Percentiles rank a stretch among this genome's conserved stretches.
Evolutionary conservation across 306 rosid genomes (phyloP).

Genomic region (Mimosa bimucronata): DNA sequence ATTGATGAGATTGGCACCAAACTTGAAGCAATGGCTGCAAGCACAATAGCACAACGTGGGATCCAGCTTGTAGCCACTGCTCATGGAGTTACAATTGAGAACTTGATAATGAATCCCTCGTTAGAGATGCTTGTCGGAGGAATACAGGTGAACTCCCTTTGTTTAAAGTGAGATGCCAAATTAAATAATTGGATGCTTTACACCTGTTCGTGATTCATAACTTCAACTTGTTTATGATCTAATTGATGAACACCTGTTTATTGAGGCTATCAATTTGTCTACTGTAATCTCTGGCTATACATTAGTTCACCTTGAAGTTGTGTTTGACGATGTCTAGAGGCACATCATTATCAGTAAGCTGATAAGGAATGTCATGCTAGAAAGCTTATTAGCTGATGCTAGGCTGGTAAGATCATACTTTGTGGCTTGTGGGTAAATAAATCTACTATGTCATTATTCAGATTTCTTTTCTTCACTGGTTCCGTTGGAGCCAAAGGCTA

Average conservation of each 20-base stretch:
- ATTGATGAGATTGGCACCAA: slow-evolving; percentile 97
- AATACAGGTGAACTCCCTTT: slow-evolving; percentile 67
- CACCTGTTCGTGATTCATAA: slow-evolving; percentile 7
- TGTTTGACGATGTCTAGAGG: background rate
- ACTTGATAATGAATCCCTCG: slow-evolving; percentile 88
- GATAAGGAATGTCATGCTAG: background rate
- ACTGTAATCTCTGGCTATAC: background rate
- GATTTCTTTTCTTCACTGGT: background rate
- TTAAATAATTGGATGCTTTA: slow-evolving; percentile 14
- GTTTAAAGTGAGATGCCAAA: slow-evolving; percentile 7
- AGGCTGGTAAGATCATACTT: background rate
- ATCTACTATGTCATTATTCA: background rate
- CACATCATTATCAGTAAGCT: background rate
- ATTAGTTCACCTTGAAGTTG: background rate
- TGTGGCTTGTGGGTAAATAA: background rate
- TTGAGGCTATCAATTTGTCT: background rate
- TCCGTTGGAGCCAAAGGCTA: background rate
- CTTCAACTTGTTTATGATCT: slow-evolving; percentile 31
- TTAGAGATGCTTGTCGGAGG: slow-evolving; percentile 98
- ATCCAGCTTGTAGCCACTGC: slow-evolving; percentile 99
- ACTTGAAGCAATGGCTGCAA: slow-evolving; percentile 99
- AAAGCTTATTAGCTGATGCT: background rate
- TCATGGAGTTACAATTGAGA: slow-evolving; percentile 96
- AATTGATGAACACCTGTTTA: background rate
- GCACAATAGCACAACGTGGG: slow-evolving; percentile 97